phyloP scores from a whole-genome alignment of 345 rosid genomes.

The Alliaria petiolata region DNA sequence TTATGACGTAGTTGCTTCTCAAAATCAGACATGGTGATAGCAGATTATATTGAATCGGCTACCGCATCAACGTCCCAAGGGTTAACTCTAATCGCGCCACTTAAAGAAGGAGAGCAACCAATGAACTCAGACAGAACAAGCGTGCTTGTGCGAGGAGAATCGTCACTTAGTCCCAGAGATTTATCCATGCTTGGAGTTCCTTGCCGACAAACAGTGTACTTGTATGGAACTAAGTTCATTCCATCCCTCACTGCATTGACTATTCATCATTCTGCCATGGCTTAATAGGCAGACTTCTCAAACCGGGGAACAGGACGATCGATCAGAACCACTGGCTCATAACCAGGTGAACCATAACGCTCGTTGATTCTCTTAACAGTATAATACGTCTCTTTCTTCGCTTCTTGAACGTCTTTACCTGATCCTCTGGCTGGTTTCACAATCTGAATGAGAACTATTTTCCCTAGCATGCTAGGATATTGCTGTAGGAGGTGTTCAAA shows the following conservation, averaged over 20 bases:
- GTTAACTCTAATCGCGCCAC: conserved; percentile 52
- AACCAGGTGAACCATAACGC: conserved; percentile 36
- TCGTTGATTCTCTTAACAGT: conserved; percentile 40
- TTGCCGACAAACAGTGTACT: conserved; percentile 47
- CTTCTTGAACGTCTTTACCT: conserved; percentile 48
- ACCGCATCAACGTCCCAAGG: conserved; percentile 49
- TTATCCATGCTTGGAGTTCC: conserved; percentile 38
- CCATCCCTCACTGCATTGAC: conserved; percentile 51
- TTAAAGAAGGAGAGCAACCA: conserved; percentile 52
- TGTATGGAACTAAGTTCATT: conserved; percentile 51
- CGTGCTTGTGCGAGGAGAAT: conserved; percentile 39
- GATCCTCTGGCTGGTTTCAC: conserved; percentile 48
- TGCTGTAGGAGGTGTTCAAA: conserved; percentile 40
- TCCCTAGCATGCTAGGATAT: conserved; percentile 37
- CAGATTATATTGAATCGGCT: conserved; percentile 39
- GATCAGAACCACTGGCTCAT: conserved; percentile 46
- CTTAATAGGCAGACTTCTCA: conserved; percentile 52
- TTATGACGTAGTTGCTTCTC: conserved; percentile 42
- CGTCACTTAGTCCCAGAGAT: conserved; percentile 31
- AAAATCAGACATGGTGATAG: conserved; percentile 35
- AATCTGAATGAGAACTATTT: conserved; percentile 43
- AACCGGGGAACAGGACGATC: conserved; percentile 43
- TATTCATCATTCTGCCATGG: conserved; percentile 50
- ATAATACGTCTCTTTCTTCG: conserved; percentile 39
- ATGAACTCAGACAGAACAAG: conserved; percentile 50